Conservation (phyloP, 495 filamentous ascomycete species). For the Aspergillus ostianus region DNA sequence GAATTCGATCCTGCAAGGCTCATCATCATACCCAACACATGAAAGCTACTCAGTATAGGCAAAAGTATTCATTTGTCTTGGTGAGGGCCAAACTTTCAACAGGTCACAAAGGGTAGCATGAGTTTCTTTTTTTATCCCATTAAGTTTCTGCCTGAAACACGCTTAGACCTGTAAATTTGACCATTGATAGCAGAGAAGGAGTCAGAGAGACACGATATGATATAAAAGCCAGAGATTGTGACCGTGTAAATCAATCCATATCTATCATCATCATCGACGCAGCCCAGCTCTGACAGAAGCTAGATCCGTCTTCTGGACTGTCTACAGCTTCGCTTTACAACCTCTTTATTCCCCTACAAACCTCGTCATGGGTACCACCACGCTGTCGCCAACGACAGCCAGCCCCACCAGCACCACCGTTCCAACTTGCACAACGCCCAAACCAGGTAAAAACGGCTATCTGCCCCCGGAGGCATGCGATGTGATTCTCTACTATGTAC, state of each 20-base stretch:
- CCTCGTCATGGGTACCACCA: not conserved
- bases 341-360: no score
- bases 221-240: not conserved
- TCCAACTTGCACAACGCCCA: not conserved
- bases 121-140: not conserved
- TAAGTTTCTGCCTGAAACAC: not conserved
- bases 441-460: slow-evolving; percentile 3
- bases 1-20: not conserved
- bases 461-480: not conserved
- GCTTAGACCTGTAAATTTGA: not conserved
- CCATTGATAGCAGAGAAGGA: no score
- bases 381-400: not conserved
- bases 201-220: not conserved
- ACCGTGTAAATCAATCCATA: no score
- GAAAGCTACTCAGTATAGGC: no score
- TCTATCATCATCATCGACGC: no score
- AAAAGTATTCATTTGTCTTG: not conserved
- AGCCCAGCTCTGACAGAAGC: no score
- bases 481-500: not conserved
- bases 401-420: not conserved
- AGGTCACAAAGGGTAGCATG: not conserved
- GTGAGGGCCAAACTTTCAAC: not conserved
- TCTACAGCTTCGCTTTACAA: no score
- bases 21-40: not conserved
- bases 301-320: no score